These are phyloP conservation scores for Hymenotorrendiella dingleyae DNA, from an alignment of 2,329 filamentous ascomycete genomes.

Conservation along the genomic window DNA sequence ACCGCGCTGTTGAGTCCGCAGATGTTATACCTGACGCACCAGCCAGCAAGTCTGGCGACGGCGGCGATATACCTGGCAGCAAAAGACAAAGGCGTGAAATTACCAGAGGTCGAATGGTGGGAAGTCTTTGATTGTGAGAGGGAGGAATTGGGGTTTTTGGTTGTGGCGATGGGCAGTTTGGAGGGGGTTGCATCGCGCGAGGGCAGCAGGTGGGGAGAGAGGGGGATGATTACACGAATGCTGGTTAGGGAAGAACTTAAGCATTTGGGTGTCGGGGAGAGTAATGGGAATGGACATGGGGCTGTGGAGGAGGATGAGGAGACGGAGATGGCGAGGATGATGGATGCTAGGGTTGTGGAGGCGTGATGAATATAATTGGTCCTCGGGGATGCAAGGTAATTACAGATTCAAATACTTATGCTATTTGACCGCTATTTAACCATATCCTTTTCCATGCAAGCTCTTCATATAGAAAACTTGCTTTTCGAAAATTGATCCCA, in stretches of 20 bases:
- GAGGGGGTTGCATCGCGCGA: slow-evolving; percentile 45
- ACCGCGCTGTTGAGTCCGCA: slow-evolving; percentile 81
- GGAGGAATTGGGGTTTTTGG: slow-evolving; percentile 89
- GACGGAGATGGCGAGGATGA: slow-evolving; percentile 24
- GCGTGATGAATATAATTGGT: too few relatives aligned
- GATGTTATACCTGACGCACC: slow-evolving; percentile 84
- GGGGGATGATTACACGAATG: slow-evolving; percentile 18
- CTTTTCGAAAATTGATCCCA: too few relatives aligned
- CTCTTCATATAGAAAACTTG: too few relatives aligned
- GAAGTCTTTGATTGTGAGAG: slow-evolving; percentile 95
- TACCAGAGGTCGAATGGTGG: slow-evolving; percentile 90
- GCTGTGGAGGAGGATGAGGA: slow-evolving; percentile 22
- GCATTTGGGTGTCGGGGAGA: slow-evolving; percentile 10
- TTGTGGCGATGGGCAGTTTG: slow-evolving; percentile 77
- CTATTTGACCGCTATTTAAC: too few relatives aligned
- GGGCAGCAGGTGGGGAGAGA: slow-evolving; percentile 19
- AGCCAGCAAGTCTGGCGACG: slow-evolving; percentile 77
- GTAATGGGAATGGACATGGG: slow-evolving; percentile 7
- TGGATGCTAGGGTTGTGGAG: slow-evolving; percentile 23
- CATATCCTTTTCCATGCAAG: too few relatives aligned
- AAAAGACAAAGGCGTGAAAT: slow-evolving; percentile 65
- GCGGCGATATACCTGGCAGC: slow-evolving; percentile 89
- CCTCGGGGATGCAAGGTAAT: too few relatives aligned
- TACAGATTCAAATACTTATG: too few relatives aligned
- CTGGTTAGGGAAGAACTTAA: slow-evolving; percentile 21